Conservation (phyloP, 2,329 filamentous ascomycete species). For the Coniochaeta sp. region DNA sequence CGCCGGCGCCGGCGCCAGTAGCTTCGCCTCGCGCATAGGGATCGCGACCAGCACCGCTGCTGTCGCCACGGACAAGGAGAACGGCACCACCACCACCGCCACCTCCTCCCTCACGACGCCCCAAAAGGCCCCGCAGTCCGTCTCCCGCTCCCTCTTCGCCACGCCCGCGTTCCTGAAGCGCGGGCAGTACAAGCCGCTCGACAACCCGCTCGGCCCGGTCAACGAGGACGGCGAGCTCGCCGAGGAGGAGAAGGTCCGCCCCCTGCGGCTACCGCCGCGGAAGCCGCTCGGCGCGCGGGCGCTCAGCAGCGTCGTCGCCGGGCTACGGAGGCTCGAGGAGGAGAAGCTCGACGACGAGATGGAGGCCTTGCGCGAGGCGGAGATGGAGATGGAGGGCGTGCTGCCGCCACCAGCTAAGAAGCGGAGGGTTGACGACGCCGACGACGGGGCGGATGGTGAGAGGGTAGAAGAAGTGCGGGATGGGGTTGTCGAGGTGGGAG, state of each 20-base stretch:
- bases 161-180: constrained; percentile 61
- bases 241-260: constrained; percentile 36
- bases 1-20: constrained; percentile 4
- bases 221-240: constrained; percentile 57
- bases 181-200: constrained; percentile 41
- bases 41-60: background rate
- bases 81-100: too few species aligned
- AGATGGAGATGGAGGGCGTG: constrained; percentile 34
- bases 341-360: constrained; percentile 65
- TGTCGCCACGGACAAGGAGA: constrained; percentile 13
- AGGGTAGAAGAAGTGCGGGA: background rate
- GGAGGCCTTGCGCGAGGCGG: constrained; percentile 66
- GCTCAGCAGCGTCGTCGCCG: constrained; percentile 69
- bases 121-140: constrained; percentile 24
- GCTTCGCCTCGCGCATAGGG: background rate
- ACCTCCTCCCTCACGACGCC: constrained; percentile 32
- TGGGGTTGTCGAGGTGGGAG: constrained; percentile 4
- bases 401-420: background rate
- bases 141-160: constrained; percentile 51
- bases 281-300: constrained; percentile 60
- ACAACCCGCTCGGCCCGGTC: constrained; percentile 37
- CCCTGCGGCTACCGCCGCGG: constrained; percentile 45
- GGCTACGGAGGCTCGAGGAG: constrained; percentile 62
- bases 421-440: background rate
- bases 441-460: background rate